A percentile compares a stretch with the other conserved stretches of the same genome.
phyloP scores from a whole-genome alignment of 1,139 yeast species.

The Debaryomyces sp. region DNA sequence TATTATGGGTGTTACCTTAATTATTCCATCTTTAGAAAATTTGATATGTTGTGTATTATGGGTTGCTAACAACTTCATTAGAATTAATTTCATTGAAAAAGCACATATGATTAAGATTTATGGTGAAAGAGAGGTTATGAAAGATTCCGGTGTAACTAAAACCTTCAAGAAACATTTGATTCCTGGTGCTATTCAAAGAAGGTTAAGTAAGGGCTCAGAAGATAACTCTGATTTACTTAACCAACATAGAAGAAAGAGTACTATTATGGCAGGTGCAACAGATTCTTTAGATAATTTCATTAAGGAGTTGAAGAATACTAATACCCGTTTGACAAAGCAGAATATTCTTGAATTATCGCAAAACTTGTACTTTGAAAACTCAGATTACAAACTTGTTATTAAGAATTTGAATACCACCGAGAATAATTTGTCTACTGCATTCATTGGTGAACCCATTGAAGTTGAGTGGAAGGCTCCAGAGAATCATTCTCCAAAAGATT shows the following conservation, averaged over 20 bases:
- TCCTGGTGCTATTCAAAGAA: conserved; percentile 44
- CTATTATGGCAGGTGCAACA: conserved; percentile 27
- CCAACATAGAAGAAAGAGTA: conserved; percentile 25
- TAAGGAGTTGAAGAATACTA: conserved; percentile 39
- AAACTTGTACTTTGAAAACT: conserved; percentile 41
- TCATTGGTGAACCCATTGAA: conserved; percentile 56
- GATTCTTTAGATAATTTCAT: conserved; percentile 47
- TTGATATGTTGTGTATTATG: conserved; percentile 61
- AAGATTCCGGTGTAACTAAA: conserved; percentile 69
- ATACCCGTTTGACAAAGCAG: conserved; percentile 37
- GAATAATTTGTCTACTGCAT: conserved; percentile 24
- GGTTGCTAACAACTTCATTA: conserved; percentile 67
- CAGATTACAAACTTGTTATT: conserved; percentile 34
- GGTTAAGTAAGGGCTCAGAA: conserved; percentile 23
- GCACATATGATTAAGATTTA: conserved; percentile 80
- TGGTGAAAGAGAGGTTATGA: conserved; percentile 62
- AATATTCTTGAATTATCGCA: conserved; percentile 46
- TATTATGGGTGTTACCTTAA: conserved; percentile 74
- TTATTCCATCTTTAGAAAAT: conserved; percentile 62
- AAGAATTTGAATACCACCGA: conserved; percentile 22
- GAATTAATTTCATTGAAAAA: conserved; percentile 76
- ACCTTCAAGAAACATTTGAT: conserved; percentile 57
- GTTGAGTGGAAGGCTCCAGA: conserved; percentile 62
- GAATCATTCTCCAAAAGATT: conserved; percentile 51
- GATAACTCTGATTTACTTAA: conserved; percentile 12